phyloP scores from a whole-genome alignment of 1,284 basidiomycete genomes.

The Pascua sp. region DNA sequence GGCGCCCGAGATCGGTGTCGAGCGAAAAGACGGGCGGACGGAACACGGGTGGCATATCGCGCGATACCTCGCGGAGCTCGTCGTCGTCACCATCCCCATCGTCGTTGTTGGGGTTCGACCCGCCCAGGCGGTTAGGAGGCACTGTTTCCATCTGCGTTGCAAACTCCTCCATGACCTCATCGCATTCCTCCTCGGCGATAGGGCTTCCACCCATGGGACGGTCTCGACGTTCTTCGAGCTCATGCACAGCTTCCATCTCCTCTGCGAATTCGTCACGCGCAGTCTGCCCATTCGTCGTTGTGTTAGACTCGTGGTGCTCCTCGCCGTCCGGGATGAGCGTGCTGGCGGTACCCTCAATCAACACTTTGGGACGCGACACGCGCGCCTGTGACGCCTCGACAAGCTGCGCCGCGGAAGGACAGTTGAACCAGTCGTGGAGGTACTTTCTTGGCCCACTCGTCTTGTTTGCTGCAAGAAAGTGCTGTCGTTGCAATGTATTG shows the following conservation, averaged over 20 bases:
- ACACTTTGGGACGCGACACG: slow-evolving; percentile 25
- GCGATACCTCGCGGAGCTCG: slow-evolving; percentile 53
- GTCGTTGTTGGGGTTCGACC: slow-evolving; percentile 16
- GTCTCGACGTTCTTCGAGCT: slow-evolving; percentile 25
- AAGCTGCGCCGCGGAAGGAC: slow-evolving; percentile 76
- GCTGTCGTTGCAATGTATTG: slow-evolving; percentile 64
- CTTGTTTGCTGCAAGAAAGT: slow-evolving; percentile 42
- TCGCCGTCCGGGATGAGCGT: slow-evolving; percentile 53
- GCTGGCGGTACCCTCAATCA: slow-evolving; percentile 64
- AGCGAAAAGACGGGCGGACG: slow-evolving; percentile 31
- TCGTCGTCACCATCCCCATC: slow-evolving; percentile 59
- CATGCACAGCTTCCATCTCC: slow-evolving; percentile 41
- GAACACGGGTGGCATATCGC: slow-evolving; percentile 36
- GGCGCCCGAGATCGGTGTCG: slow-evolving; percentile 30
- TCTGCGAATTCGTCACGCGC: slow-evolving; percentile 32
- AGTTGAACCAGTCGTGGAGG: slow-evolving; percentile 48
- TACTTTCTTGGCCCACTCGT: slow-evolving; percentile 36
- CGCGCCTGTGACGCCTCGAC: slow-evolving; percentile 55
- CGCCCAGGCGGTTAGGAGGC: slow-evolving; percentile 10
- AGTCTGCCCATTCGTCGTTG: slow-evolving; percentile 22
- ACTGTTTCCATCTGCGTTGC: slow-evolving; percentile 41
- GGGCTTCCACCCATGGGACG: slow-evolving; percentile 10
- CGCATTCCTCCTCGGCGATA: slow-evolving; percentile 30
- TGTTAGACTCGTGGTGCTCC: slow-evolving; percentile 7
- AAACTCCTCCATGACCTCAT: slow-evolving; percentile 42